Base-by-base conservation (phyloP, 768 basidiomycete species). In the Tricholomella constricta region DNA sequence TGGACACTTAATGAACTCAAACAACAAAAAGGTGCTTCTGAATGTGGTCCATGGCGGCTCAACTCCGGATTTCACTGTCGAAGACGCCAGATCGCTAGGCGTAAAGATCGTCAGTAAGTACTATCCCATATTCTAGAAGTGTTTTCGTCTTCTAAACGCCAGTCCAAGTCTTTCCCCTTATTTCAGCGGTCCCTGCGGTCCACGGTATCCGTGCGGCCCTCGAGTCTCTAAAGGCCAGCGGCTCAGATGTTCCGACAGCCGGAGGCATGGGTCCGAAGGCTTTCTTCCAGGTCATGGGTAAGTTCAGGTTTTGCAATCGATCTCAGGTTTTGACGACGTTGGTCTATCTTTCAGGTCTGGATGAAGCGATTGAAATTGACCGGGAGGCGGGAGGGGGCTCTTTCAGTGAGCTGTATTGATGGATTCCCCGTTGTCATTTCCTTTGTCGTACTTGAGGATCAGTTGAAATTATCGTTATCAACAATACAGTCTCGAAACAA, bases 221-320 rank as follows among this genome's bases (percentile, higher is more conserved):
- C 64, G 66, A 72, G 25, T 73, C 75, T 11, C 66, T 81, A 44
- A 81, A 79, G 63, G 70, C 73, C 59, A 78, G 74, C 5, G 79
- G 79, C 20, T 78, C 77, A 8, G 80, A 80, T 62, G 74, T 74
- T 52, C 31, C 57, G 52, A 49, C 72, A n/a, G 65, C 62, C 1
- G 55, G 56, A 25, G 71, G 75, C 22, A 79, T 81, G 78, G 75
- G 77, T 52, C 80, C 80, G 22, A 79, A 75, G 54, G 66, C 72
- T 38, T 79, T 80, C 66, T 80, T 81, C 62, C 70, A 79, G 53
- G 72, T 80, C 34, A 77, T 80, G 75, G 78, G 77, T 70, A 54
- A 52, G 63, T 53, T 47, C 4, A n/a, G n/a, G n/a, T n/a, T n/a
- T n/a, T n/a, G n/a, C n/a, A n/a, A n/a, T n/a, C n/a, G n/a, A n/a